Base-by-base conservation (phyloP, 1,284 basidiomycete genomes). In the Sanghuangporus baumii region DNA sequence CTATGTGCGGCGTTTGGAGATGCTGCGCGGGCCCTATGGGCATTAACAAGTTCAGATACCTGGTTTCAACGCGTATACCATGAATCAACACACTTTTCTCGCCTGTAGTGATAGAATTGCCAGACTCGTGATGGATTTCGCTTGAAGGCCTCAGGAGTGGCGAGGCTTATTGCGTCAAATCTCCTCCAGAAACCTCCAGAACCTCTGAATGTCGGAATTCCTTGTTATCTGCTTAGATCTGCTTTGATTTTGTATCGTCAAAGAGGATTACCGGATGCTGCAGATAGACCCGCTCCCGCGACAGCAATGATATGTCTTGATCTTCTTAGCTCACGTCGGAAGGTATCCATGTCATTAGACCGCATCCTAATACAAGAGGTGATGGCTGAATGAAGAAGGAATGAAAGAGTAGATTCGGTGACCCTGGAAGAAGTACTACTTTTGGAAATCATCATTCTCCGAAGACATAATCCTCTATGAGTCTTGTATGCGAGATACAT, bases 41-140 rank as follows among this genome's bases (percentile, higher is more conserved):
- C 14, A 23, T 40, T 9, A 40, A 51, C 14, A 6, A 12, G 34
- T 23, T 31, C 41, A 43, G 7, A 11, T n/a, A 18, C 7, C 16
- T 14, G 26, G 43, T 18, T 12, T 3, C 16, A 46, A n/a, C 18
- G 43, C 16, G 20, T 46, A 16, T 7, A 46, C 1, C 16, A 46
- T 7, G 20, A n/a, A n/a, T 31, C 5, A 14, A 72, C 75, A 62
- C 66, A 86, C 84, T 73, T 75, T 65, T 80, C 76, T 59, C 85
- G 74, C 41, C 85, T 74, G 65, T 82, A 81, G 69, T 87, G 84
- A 67, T 85, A 87, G 71, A 88, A 87, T 66, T 84, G 82, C 86
- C 85, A 88, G 2, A 85, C 82, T 2, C 77, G 72, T 23, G 77
- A 79, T 1, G 84, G 84, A 67, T 85, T 78, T 37, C 75, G 72